Evolutionary conservation across 495 filamentous ascomycete genomes (phyloP), one percentile per base, ranked within the genome.

Genomic region (Tuber microsphaerosporum): DNA sequence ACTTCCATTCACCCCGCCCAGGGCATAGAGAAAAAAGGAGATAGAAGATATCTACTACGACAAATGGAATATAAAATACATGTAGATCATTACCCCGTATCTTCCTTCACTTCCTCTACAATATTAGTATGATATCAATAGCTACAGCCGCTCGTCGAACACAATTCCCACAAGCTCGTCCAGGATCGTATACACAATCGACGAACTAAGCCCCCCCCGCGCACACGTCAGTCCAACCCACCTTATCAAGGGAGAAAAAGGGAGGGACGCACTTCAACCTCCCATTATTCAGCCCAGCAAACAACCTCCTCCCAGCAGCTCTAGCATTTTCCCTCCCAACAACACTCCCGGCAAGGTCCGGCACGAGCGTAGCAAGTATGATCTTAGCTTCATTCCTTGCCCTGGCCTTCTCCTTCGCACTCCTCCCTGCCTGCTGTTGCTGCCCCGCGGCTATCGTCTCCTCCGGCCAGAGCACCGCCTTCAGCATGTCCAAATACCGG

Each of bases 271-370:
- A 90, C 89, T 93, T 94, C 72, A 91, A 81, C 78, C 89, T 86
- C 73, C 86, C 84, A 82, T 95, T 96, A 81, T 96, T 97, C 75
- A 96, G 86, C 12, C 90, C 92, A 10, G 91, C 93, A 84, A 93
- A 93, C 69, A 94, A 88, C 70, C 92, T 88, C 75, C 93, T 86
- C 39, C 92, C 91, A 43, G 93, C 93, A 70, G 89, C 92, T 83
- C 94, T 92, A 22, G 93, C 93, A 85, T 96, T 97, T 51, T 90
- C 87, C 75, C 92, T 85, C 20, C 93, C 93, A 19, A 97, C 93
- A 20, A 97, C 93, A 82, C 91, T 94, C 26, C 90, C 93, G 26
- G 92, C 93, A 70, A 94, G 77, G 78, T 90, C 77, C n/a, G 93
- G 93, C 41, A 96, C 86, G 46, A 96, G 87, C 37, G 91, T 93